These are phyloP conservation scores for Candida xyloterini DNA, from an alignment of 805 yeast species.

Conservation along the genomic window DNA sequence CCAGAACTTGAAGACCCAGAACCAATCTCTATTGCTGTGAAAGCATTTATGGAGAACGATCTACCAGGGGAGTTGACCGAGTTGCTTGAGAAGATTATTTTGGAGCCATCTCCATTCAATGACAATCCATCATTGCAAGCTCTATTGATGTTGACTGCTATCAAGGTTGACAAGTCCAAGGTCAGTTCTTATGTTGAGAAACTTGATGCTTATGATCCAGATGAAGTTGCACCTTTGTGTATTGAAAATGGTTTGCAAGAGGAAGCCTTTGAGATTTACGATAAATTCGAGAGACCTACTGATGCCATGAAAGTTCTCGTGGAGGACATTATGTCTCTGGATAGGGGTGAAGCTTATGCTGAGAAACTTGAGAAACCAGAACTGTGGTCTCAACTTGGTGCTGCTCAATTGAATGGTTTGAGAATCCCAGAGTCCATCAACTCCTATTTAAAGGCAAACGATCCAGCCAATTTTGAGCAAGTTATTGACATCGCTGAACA, in stretches of 20 bases:
- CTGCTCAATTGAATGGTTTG: conserved; percentile 91
- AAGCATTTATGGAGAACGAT: conserved; percentile 94
- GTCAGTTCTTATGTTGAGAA: conserved; percentile 83
- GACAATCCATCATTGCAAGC: conserved; percentile 96
- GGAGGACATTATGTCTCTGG: conserved; percentile 90
- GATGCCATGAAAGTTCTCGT: conserved; percentile 89
- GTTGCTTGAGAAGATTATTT: conserved; percentile 88
- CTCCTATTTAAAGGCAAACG: conserved; percentile 88
- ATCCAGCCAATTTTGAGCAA: conserved; percentile 83
- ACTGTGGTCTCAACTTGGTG: conserved; percentile 93
- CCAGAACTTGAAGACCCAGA: conserved; percentile 92
- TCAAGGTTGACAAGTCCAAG: conserved; percentile 88
- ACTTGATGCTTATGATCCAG: conserved; percentile 86
- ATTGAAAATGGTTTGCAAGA: conserved; percentile 84
- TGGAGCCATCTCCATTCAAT: conserved; percentile 96
- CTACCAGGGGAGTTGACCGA: conserved; percentile 91
- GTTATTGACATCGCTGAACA: conserved; percentile 94
- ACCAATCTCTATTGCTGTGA: conserved; percentile 89
- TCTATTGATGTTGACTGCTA: conserved; percentile 86
- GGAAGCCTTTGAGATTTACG: conserved; percentile 91
- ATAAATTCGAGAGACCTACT: conserved; percentile 70
- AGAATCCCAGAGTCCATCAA: conserved; percentile 88
- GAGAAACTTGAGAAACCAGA: conserved; percentile 83
- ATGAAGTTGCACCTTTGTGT: conserved; percentile 90
- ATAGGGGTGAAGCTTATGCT: conserved; percentile 91